Conservation (phyloP, 2,329 filamentous ascomycete genomes). For the Penicillium sp. region DNA sequence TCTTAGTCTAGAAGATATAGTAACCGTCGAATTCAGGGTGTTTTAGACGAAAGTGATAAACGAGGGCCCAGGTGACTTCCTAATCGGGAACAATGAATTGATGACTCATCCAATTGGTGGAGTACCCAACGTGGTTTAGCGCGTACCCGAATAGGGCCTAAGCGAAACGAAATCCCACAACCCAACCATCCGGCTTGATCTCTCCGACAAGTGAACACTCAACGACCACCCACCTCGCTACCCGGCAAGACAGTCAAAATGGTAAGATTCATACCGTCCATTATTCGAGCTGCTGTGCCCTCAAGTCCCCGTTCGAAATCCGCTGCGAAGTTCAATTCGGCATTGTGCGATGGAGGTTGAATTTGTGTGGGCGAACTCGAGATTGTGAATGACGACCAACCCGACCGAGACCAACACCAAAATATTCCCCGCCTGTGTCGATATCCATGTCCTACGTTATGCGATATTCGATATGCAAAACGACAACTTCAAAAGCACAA, state of each 20-base stretch:
- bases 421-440: neutral
- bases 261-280: slow-evolving; percentile 37
- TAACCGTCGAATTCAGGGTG: neutral
- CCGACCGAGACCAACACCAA: slow-evolving; percentile 1
- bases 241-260: slow-evolving; percentile 51
- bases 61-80: neutral
- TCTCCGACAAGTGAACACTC: slow-evolving; percentile 42
- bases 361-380: slow-evolving; percentile 22
- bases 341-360: slow-evolving; percentile 14
- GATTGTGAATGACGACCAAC: slow-evolving; percentile 11
- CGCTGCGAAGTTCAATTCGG: slow-evolving; percentile 7
- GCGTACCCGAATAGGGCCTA: slow-evolving; percentile 39
- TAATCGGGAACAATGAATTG: slow-evolving; percentile 1
- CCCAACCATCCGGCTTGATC: slow-evolving; percentile 35
- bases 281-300: slow-evolving; percentile 21
- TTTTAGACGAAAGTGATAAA: neutral
- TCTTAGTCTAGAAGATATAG: neutral
- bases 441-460: neutral
- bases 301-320: slow-evolving; percentile 25
- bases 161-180: slow-evolving; percentile 48
- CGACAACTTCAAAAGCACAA: neutral
- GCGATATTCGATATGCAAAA: neutral
- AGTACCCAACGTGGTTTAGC: slow-evolving; percentile 31
- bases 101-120: neutral
- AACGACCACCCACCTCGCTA: slow-evolving; percentile 44